Evolutionary conservation across 768 basidiomycete species (phyloP), one percentile per base, ranked within the genome.

Genomic region (Coprinellus micaceus): DNA sequence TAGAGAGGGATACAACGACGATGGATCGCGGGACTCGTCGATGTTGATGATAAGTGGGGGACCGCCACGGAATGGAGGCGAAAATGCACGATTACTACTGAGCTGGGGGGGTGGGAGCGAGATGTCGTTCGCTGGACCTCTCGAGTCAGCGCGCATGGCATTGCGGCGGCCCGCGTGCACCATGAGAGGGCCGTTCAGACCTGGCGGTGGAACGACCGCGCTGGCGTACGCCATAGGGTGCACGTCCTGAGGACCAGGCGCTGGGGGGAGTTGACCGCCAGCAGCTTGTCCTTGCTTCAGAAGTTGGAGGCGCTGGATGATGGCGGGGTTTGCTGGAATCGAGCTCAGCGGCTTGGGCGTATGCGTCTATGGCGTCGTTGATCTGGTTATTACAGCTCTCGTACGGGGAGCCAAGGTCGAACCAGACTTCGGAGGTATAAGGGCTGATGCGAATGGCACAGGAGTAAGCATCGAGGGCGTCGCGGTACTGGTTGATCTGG

Each of bases 321-420:
- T 95, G 26, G 87, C 82, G 41, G 76, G 73, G 66, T 98, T n/a
- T 98, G 56, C 70, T 73, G 0, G 95, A 92, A 67, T 98, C 97
- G 45, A 98, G 85, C 69, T n/a, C n/a, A n/a, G n/a, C n/a, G n/a
- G n/a, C n/a, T n/a, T n/a, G n/a, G n/a, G n/a, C n/a, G n/a, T n/a
- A 99, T 1, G 97, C 97, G 63, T 99, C 96, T 67, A 98, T 98
- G 29, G 97, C 97, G 69, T 99, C 97, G 36, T 89, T 89, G 67
- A 98, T 93, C 71, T 99, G 97, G 67, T 98, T 98, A 75, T 98
- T 98, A 79, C 96, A 99, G 61, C 89, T 91, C 73, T 99, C 97
- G 68, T 99, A 99, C 0, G 98, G 79, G 60, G 88, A 91, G 40
- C 97, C 97, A 37, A 99, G 84, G 74, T 98, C 95, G 70, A 96